Percentiles rank a stretch among this genome's conserved stretches.
Evolutionary conservation across 1,139 yeast genomes (phyloP).

Genomic region (Candida sp.): DNA sequence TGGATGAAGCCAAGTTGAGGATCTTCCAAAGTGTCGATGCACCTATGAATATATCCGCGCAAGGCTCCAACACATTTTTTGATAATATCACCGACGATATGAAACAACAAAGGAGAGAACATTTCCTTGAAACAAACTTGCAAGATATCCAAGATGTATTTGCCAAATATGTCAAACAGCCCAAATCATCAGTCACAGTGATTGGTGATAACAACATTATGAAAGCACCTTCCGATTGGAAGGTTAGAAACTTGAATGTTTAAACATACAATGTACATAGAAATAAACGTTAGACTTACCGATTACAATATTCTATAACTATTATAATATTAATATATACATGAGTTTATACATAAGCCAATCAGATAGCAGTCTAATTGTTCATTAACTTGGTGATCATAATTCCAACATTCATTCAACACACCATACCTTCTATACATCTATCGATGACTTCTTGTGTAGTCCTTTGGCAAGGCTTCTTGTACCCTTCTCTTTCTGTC

Average conservation of each 20-base stretch:
- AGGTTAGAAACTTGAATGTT: constrained; percentile 14
- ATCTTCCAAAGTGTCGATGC: constrained; percentile 92
- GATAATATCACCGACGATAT: constrained; percentile 75
- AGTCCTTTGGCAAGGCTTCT: constrained; percentile 59
- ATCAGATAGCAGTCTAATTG: background rate
- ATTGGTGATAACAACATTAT: constrained; percentile 47
- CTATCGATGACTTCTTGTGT: constrained; percentile 46
- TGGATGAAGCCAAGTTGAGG: constrained; percentile 86
- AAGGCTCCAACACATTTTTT: constrained; percentile 65
- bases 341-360: too few species aligned
- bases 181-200: constrained; percentile 41
- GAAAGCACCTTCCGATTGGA: constrained; percentile 32
- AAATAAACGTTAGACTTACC: too few species aligned
- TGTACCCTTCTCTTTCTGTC: constrained; percentile 80
- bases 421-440: too few species aligned
- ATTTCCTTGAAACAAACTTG: constrained; percentile 61
- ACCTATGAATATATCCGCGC: constrained; percentile 77
- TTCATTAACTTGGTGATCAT: background rate
- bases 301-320: too few species aligned
- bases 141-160: constrained; percentile 64
- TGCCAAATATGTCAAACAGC: constrained; percentile 40
- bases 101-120: constrained; percentile 77
- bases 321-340: too few species aligned
- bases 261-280: constrained; percentile 6
- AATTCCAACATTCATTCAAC: too few species aligned